Percentiles rank a stretch among this genome's conserved stretches.
phyloP scores from a whole-genome alignment of 306 rosid genomes.

The Castanospermum australe region DNA sequence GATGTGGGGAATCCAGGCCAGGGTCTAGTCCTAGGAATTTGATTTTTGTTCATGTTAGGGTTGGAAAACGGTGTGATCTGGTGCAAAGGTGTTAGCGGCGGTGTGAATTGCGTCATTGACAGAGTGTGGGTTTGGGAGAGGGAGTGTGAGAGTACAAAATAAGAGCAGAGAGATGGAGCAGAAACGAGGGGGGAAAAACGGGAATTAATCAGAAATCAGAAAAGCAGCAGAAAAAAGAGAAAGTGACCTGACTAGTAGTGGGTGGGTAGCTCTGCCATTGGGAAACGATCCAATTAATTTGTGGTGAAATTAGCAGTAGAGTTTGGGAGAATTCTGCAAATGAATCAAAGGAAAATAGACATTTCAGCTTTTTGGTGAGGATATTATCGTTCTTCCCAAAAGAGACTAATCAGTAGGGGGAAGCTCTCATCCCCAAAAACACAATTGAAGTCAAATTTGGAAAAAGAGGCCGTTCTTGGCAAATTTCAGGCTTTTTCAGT shows the following conservation, averaged over 20 bases:
- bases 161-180: neutral
- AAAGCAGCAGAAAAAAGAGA: slow-evolving; percentile 34
- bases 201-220: slow-evolving; percentile 19
- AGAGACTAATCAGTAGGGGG: slow-evolving; percentile 33
- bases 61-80: slow-evolving; percentile 44
- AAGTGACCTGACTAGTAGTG: slow-evolving; percentile 63
- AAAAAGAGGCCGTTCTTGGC: slow-evolving; percentile 42
- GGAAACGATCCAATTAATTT: slow-evolving; percentile 44
- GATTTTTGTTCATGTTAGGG: slow-evolving; percentile 65
- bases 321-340: slow-evolving; percentile 17
- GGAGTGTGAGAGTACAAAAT: neutral
- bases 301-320: slow-evolving; percentile 24
- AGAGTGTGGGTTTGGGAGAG: neutral
- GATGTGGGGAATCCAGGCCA: slow-evolving; percentile 82
- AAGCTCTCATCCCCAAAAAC: slow-evolving; percentile 35
- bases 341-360: slow-evolving; percentile 31
- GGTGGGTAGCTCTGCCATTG: slow-evolving; percentile 40
- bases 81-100: slow-evolving; percentile 41
- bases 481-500: slow-evolving; percentile 43
- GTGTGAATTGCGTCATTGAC: slow-evolving; percentile 75
- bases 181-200: neutral
- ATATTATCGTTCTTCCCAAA: slow-evolving; percentile 22
- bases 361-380: slow-evolving; percentile 26
- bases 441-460: slow-evolving; percentile 41
- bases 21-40: slow-evolving; percentile 47